Evolutionary conservation across 441 rosid genomes (phyloP).

Genomic region (Bruguiera hainesii): DNA sequence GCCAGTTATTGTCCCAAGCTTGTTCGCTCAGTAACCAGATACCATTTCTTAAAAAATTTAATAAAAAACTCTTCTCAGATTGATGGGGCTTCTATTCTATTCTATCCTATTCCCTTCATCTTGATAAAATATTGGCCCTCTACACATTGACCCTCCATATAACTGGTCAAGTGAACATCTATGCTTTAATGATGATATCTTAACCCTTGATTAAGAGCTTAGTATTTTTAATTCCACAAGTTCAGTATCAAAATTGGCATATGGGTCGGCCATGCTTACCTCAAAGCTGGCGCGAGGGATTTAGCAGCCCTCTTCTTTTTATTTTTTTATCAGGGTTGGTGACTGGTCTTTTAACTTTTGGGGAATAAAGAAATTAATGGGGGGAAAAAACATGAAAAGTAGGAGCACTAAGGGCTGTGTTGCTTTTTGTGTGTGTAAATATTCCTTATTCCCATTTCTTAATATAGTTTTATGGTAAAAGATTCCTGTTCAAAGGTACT

Average conservation of each 20-base stretch:
- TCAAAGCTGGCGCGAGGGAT: slow-evolving; percentile 16
- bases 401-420: slow-evolving; percentile 20
- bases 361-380: slow-evolving; percentile 14
- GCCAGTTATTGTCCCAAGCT: slow-evolving; percentile 41
- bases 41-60: neutral
- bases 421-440: slow-evolving; percentile 15
- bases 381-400: slow-evolving; percentile 31
- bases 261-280: slow-evolving; percentile 13
- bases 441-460: slow-evolving; percentile 13
- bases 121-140: slow-evolving; percentile 4
- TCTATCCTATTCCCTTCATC: neutral
- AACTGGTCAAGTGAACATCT: neutral
- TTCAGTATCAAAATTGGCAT: slow-evolving; percentile 9
- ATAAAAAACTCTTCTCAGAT: slow-evolving; percentile 6
- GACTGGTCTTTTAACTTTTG: slow-evolving; percentile 5
- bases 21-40: slow-evolving; percentile 20
- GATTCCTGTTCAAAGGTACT: slow-evolving; percentile 35
- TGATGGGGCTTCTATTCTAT: slow-evolving; percentile 19
- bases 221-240: neutral
- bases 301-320: neutral
- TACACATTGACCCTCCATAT: slow-evolving; percentile 15
- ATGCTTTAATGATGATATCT: slow-evolving; percentile 14
- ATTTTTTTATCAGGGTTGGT: slow-evolving; percentile 10
- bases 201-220: neutral
- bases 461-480: slow-evolving; percentile 18